phyloP scores from a whole-genome alignment of 2,329 filamentous ascomycete species.

The Fusarium acutatum region DNA sequence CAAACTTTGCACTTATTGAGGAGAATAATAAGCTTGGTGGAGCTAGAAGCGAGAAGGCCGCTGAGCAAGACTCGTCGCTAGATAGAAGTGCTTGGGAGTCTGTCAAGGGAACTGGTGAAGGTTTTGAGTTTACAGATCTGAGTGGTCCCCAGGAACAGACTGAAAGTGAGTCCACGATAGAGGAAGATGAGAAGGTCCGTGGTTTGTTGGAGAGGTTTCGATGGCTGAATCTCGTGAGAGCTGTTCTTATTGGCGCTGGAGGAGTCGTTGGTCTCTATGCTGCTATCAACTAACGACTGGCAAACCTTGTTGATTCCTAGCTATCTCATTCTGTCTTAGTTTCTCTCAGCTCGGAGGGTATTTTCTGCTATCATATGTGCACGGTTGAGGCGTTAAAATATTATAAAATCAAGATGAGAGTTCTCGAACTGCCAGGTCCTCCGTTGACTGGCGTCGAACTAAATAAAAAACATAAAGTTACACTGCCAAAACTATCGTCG shows the following conservation, averaged over 20 bases:
- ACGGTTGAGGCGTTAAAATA: fast-evolving
- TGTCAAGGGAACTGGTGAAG: neutral
- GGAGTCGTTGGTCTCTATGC: neutral
- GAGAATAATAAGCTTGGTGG: neutral
- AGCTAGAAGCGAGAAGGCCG: neutral
- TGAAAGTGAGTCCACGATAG: fast-evolving
- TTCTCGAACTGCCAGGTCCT: fast-evolving
- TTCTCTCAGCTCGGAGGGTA: fast-evolving
- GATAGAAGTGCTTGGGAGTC: neutral
- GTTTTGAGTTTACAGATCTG: neutral
- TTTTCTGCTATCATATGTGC: fast-evolving
- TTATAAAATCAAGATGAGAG: neutral
- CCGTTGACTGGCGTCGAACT: neutral
- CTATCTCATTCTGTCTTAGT: fast-evolving
- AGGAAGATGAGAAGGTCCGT: neutral
- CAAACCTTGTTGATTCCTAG: fast-evolving
- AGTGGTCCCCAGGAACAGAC: neutral
- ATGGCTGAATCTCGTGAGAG: neutral
- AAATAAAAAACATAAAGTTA: neutral
- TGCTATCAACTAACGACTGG: neutral
- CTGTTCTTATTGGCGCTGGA: neutral
- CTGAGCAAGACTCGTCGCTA: fast-evolving
- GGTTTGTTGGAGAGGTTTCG: neutral
- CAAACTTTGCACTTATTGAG: neutral
- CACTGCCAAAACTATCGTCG: neutral